Evolutionary conservation across 805 yeast species (phyloP), one percentile per base, ranked within the genome.

Genomic region (Myxozyma sirexii): DNA sequence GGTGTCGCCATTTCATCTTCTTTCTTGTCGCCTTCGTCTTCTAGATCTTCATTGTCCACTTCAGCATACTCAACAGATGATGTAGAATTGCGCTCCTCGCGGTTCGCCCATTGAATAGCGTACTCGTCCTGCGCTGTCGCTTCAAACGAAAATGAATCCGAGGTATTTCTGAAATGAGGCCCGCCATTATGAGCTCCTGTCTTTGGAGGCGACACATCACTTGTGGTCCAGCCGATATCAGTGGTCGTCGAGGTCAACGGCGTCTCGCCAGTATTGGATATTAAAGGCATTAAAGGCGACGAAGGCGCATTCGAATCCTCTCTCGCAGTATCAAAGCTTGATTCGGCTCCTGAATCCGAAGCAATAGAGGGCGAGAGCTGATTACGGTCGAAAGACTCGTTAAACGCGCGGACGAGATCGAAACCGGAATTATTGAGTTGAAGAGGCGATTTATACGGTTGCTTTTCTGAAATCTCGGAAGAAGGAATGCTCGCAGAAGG

Each of bases 31-130:
- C 21, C 7, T 13, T 37, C 24, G n/a, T 31, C 13, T 8, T 13
- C 26, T 5, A 33, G 39, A 6, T 49, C 59, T 3, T 59, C 62
- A 19, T 57, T 54, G 5, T 46, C 59, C 8, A 29, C 43, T 15
- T 60, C 64, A 31, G 57, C 58, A 29, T 60, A 60, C 38, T 60
- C 64, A 13, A 60, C 37, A 15, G 64, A 60, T 6, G 61, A 57
- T 1, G 47, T 47, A 12, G 64, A 60, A 31, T 57, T 29, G n/a
- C 61, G 47, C 5, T 35, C 53, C 15, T 31, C 23, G 19, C 43
- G 48, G 3, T 33, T 39, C 4, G 58, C 59, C 64, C 64, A 60
- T 12, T 35, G 42, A 13, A 57, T 38, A 3, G 58, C 56, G 29
- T 33, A 23, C 42, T 52, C 64, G 15, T 60, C 62, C 19, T 45